phyloP scores from a whole-genome alignment of 306 rosid genomes.

The Purshia tridentata region DNA sequence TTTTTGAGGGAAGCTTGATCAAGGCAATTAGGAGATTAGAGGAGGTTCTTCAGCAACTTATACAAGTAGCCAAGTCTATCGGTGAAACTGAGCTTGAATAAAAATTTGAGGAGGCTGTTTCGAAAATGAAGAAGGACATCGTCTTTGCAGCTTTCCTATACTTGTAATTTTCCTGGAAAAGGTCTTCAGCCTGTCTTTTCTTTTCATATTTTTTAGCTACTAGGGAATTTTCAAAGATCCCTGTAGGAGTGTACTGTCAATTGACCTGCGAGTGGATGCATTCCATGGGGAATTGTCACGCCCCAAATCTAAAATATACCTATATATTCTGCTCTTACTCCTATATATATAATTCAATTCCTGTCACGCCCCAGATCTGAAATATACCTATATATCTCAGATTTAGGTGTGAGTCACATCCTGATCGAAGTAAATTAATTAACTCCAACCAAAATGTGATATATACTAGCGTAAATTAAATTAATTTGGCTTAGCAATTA shows the following conservation, averaged over 20 bases:
- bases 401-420: too few species aligned
- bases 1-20: slow-evolving; percentile 94
- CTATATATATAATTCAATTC: too few species aligned
- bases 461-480: too few species aligned
- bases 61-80: slow-evolving; percentile 74
- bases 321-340: too few species aligned
- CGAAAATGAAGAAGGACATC: slow-evolving; percentile 87
- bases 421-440: too few species aligned
- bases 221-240: not conserved
- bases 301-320: too few species aligned
- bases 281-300: not conserved
- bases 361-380: too few species aligned
- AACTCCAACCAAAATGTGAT: too few species aligned
- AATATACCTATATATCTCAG: too few species aligned
- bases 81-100: slow-evolving; percentile 89
- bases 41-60: slow-evolving; percentile 92
- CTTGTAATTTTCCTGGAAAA: slow-evolving; percentile 38
- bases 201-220: not conserved
- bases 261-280: slow-evolving; percentile 1
- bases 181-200: not conserved
- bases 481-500: too few species aligned
- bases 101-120: slow-evolving; percentile 86
- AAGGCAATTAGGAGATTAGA: slow-evolving; percentile 91
- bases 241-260: not conserved
- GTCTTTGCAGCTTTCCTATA: slow-evolving; percentile 97